Conservation (phyloP, 257 asterid genomes). For the Prunella vulgaris region DNA sequence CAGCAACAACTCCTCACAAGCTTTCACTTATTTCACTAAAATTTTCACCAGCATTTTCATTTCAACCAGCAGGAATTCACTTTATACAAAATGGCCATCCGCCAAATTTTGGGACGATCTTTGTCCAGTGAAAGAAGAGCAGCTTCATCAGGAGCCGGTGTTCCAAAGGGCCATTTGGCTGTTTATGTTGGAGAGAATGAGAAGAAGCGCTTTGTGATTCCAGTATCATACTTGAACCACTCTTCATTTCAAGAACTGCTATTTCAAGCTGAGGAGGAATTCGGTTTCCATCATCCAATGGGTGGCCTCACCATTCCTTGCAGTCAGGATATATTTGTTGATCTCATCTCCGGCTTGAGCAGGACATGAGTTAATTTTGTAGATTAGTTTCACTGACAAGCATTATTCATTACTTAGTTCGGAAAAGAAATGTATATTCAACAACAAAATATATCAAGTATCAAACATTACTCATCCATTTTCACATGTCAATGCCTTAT, state of each 20-base stretch:
- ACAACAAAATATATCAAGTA: too few relatives aligned
- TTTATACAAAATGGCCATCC: neutral
- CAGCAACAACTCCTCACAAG: neutral
- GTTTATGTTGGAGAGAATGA: neutral
- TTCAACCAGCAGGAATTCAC: neutral
- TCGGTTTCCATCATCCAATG: neutral
- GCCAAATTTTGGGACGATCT: neutral
- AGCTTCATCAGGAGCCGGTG: neutral
- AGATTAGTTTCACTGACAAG: neutral
- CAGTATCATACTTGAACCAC: neutral
- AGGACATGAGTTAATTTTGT: constrained; percentile 18
- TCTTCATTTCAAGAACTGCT: neutral
- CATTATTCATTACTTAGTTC: neutral
- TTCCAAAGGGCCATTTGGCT: neutral
- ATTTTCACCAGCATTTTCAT: neutral
- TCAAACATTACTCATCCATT: too few relatives aligned
- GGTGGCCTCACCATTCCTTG: neutral
- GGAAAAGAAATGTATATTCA: neutral
- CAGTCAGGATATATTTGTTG: neutral
- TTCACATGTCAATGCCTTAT: too few relatives aligned
- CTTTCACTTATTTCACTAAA: neutral
- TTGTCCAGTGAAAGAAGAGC: neutral
- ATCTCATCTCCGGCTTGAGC: neutral
- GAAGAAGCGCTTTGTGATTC: neutral
- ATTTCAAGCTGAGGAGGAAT: neutral